A percentile compares a stretch with the other conserved stretches of the same genome.
Evolutionary conservation across 179 eudicot genomes (phyloP).

Genomic region (Monotropa hypopitys): DNA sequence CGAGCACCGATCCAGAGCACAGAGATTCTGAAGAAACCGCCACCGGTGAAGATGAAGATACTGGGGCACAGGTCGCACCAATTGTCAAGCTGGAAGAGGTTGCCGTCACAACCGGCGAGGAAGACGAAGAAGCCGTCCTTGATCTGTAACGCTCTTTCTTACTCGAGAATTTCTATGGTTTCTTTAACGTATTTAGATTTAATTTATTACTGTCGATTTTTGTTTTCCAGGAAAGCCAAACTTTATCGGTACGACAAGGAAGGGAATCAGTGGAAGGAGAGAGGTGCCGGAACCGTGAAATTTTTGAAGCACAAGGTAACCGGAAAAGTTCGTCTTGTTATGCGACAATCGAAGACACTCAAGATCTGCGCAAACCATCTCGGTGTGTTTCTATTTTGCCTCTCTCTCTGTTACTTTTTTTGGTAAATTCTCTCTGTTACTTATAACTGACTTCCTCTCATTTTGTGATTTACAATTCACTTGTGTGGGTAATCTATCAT

Average conservation of each 20-base stretch:
- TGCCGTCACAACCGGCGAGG: conserved; percentile 71
- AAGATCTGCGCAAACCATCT: conserved; percentile 94
- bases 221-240: conserved; percentile 55
- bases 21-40: conserved; percentile 42
- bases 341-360: conserved; percentile 89
- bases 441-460: neutral
- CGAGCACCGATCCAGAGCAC: conserved; percentile 42
- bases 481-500: neutral
- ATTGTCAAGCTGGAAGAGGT: conserved; percentile 68
- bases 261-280: conserved; percentile 91
- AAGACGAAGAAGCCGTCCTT: conserved; percentile 59
- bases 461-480: neutral
- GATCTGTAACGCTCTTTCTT: conserved; percentile 40
- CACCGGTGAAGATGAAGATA: conserved; percentile 76
- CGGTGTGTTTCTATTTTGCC: conserved; percentile 21
- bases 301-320: conserved; percentile 66
- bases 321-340: conserved; percentile 74
- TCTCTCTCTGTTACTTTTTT: neutral
- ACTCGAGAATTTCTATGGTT: neutral
- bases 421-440: neutral
- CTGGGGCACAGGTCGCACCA: conserved; percentile 81
- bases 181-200: neutral
- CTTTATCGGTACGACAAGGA: conserved; percentile 85
- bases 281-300: conserved; percentile 75
- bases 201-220: neutral